These are phyloP conservation scores for Massariosphaeria phaeospora DNA, from an alignment of 495 filamentous ascomycete genomes.

Conservation along the genomic window DNA sequence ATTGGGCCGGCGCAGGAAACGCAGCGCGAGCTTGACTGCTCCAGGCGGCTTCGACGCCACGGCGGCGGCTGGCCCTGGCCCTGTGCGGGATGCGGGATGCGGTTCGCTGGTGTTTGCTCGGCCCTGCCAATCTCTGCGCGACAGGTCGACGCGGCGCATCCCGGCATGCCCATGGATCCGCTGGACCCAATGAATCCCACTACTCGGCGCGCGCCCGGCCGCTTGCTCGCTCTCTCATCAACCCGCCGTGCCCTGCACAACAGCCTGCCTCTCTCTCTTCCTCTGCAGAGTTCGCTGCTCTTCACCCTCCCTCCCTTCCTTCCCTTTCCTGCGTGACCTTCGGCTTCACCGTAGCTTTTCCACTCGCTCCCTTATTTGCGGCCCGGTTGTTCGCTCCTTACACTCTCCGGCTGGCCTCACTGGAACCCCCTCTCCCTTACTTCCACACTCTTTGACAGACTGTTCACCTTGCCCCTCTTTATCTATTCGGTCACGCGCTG, in stretches of 20 bases:
- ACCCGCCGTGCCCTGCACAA: conserved; percentile 30
- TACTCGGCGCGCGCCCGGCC: neutral
- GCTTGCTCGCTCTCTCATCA: conserved; percentile 1
- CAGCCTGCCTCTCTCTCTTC: conserved; percentile 36
- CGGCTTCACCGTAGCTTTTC: conserved; percentile 12
- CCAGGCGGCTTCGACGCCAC: neutral
- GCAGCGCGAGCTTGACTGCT: neutral
- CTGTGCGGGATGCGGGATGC: too few relatives aligned
- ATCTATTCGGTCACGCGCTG: conserved; percentile 24
- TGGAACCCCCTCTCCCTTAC: neutral
- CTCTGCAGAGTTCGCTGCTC: too few relatives aligned
- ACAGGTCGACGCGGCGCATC: too few relatives aligned
- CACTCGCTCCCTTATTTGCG: conserved; percentile 20
- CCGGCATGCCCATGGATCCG: too few relatives aligned
- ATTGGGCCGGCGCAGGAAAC: conserved; percentile 8
- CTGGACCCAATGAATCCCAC: too few relatives aligned
- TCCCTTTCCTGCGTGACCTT: conserved; percentile 40
- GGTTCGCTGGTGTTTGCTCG: too few relatives aligned
- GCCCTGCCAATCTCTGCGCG: conserved; percentile 23
- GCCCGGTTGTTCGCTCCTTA: conserved; percentile 45
- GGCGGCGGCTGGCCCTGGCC: conserved; percentile 1
- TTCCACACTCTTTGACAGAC: conserved; percentile 33
- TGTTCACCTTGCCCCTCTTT: neutral
- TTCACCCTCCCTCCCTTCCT: conserved; percentile 40
- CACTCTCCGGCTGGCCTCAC: conserved; percentile 31